A percentile compares a stretch with the other conserved stretches of the same genome.
Evolutionary conservation across 345 rosid genomes (phyloP).

Genomic region (Psidium guajava): DNA sequence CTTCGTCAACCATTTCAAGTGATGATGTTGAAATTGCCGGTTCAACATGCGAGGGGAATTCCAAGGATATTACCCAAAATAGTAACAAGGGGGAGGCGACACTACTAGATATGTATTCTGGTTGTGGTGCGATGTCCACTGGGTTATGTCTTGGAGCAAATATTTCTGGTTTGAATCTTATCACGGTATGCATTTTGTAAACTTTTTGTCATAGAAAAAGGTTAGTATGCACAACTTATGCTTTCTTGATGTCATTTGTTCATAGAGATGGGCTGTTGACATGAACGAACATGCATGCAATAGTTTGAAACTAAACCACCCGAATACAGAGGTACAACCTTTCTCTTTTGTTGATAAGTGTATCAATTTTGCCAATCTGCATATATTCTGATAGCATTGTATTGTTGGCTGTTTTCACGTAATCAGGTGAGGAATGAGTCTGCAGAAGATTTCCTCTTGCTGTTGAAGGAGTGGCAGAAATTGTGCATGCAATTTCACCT

Average conservation of each 20-base stretch:
- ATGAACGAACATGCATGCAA: slow-evolving; percentile 40
- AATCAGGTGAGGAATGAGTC: slow-evolving; percentile 61
- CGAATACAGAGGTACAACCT: slow-evolving; percentile 34
- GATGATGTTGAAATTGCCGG: slow-evolving; percentile 19
- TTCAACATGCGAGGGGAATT: neutral
- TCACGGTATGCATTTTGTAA: slow-evolving; percentile 30
- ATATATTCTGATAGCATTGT: neutral
- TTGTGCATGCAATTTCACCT: slow-evolving; percentile 40
- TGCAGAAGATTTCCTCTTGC: slow-evolving; percentile 41
- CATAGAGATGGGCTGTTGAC: slow-evolving; percentile 87
- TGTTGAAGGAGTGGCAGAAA: slow-evolving; percentile 54
- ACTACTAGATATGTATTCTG: slow-evolving; percentile 64
- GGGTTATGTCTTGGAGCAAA: slow-evolving; percentile 71
- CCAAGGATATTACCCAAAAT: slow-evolving; percentile 4
- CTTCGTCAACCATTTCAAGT: slow-evolving; percentile 45
- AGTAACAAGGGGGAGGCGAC: slow-evolving; percentile 13
- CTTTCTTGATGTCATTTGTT: neutral
- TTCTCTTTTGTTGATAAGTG: neutral
- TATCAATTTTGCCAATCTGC: neutral
- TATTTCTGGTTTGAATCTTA: slow-evolving; percentile 36
- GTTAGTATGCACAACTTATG: neutral
- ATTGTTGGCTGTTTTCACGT: neutral
- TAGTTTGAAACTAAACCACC: slow-evolving; percentile 52
- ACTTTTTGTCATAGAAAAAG: neutral
- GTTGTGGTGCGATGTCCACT: slow-evolving; percentile 90